Conservation (phyloP, 2,329 filamentous ascomycete species). For the Trichophyton equinum region DNA sequence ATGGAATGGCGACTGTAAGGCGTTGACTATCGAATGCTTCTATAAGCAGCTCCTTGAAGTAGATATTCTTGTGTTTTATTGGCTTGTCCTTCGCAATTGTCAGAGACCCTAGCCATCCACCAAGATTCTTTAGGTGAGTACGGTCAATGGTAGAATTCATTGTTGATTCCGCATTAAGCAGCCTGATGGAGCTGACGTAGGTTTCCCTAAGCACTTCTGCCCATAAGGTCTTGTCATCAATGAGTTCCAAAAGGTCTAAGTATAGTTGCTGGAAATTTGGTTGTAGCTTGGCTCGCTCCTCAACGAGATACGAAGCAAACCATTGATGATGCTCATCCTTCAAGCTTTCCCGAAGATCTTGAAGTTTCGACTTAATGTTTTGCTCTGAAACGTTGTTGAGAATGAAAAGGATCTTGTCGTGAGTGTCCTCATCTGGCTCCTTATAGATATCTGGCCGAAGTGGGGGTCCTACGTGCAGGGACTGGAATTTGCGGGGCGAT, state of each 20-base stretch:
- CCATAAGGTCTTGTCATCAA: slow-evolving; percentile 69
- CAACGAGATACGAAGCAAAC: slow-evolving; percentile 91
- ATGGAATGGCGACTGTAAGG: slow-evolving; percentile 83
- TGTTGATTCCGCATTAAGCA: slow-evolving; percentile 82
- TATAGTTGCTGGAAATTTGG: slow-evolving; percentile 94
- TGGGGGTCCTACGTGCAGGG: slow-evolving; percentile 63
- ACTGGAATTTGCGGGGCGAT: slow-evolving; percentile 58
- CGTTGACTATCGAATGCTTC: slow-evolving; percentile 90
- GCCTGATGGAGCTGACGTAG: slow-evolving; percentile 68
- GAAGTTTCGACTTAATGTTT: slow-evolving; percentile 73
- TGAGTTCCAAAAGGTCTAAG: slow-evolving; percentile 71
- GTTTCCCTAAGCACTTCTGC: slow-evolving; percentile 86
- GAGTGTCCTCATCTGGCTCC: slow-evolving; percentile 70
- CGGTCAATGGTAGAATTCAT: slow-evolving; percentile 75
- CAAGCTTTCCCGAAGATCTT: slow-evolving; percentile 65
- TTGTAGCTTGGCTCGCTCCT: slow-evolving; percentile 92
- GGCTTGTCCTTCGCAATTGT: slow-evolving; percentile 90
- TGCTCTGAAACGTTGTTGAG: slow-evolving; percentile 91
- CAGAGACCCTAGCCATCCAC: slow-evolving; percentile 81
- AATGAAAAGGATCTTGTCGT: slow-evolving; percentile 89
- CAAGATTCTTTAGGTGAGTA: slow-evolving; percentile 82
- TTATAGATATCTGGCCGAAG: slow-evolving; percentile 54
- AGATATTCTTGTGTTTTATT: slow-evolving; percentile 91
- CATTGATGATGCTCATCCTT: slow-evolving; percentile 78
- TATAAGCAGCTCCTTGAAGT: slow-evolving; percentile 87